These are phyloP conservation scores for Choanephora cucurbitarum DNA, from an alignment of 371 early-diverging fungal species.

Conservation along the genomic window DNA sequence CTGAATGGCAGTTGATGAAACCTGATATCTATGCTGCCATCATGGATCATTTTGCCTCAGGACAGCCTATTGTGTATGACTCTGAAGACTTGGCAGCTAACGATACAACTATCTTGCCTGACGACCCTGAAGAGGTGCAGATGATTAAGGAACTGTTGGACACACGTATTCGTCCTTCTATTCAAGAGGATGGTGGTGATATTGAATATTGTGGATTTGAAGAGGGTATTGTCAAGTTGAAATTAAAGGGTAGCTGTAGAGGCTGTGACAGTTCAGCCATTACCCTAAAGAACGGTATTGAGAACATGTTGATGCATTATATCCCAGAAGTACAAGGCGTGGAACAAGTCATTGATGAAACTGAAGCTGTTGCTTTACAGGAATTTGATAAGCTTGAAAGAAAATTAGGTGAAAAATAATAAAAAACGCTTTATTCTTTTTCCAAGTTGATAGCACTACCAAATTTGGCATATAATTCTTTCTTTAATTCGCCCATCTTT, in stretches of 20 bases:
- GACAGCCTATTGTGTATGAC: slow-evolving; percentile 68
- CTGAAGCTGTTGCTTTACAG: slow-evolving; percentile 44
- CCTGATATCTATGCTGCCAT: slow-evolving; percentile 93
- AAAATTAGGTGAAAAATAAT: slow-evolving; percentile 44
- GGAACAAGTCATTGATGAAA: slow-evolving; percentile 78
- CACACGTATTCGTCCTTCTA: slow-evolving; percentile 93
- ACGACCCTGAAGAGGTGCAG: slow-evolving; percentile 88
- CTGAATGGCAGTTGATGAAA: slow-evolving; percentile 93
- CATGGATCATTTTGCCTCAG: slow-evolving; percentile 93
- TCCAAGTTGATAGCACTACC: slow-evolving; percentile 94
- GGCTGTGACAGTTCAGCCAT: slow-evolving; percentile 89
- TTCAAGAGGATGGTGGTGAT: slow-evolving; percentile 98
- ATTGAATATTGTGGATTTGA: slow-evolving; percentile 92
- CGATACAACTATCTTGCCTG: slow-evolving; percentile 76
- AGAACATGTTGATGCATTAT: slow-evolving; percentile 98
- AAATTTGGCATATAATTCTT: slow-evolving; percentile 86
- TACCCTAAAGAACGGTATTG: slow-evolving; percentile 96
- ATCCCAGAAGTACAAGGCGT: slow-evolving; percentile 95
- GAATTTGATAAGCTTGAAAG: slow-evolving; percentile 55
- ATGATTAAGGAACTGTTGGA: slow-evolving; percentile 98
- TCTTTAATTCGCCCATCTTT: slow-evolving; percentile 88
- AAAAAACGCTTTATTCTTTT: slow-evolving; percentile 60
- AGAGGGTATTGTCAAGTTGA: slow-evolving; percentile 86
- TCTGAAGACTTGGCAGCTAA: slow-evolving; percentile 55
- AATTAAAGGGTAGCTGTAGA: slow-evolving; percentile 94